Percentiles rank a stretch among this genome's conserved stretches.
Conservation (phyloP, 208 protist species). For the Wallacemonas sp. region DNA sequence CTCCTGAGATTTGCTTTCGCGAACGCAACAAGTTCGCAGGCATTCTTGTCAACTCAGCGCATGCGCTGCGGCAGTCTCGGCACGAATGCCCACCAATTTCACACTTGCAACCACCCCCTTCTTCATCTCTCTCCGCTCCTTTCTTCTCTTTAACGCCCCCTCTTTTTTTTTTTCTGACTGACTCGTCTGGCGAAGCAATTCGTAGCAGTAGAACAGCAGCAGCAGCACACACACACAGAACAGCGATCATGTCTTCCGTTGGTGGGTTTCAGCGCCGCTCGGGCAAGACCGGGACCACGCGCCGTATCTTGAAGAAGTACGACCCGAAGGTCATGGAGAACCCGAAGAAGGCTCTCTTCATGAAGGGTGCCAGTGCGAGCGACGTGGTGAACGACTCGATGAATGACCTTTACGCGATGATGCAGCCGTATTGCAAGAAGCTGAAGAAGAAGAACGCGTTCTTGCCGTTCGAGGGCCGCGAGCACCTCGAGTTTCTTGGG, state of each 20-base stretch:
- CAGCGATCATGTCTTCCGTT: slow-evolving; percentile 40
- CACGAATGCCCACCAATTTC: background rate
- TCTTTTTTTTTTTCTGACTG: background rate
- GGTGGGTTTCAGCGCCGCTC: slow-evolving; percentile 75
- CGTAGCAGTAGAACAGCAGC: background rate
- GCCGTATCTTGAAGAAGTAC: slow-evolving; percentile 79
- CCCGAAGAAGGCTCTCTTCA: slow-evolving; percentile 77
- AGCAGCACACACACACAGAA: background rate
- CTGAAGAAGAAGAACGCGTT: slow-evolving; percentile 87
- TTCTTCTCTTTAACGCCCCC: background rate
- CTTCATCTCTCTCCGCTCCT: background rate
- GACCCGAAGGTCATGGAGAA: slow-evolving; percentile 89
- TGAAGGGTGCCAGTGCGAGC: slow-evolving; percentile 64
- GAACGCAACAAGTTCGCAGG: too few relatives aligned
- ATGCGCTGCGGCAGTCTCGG: too few relatives aligned
- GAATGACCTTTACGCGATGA: slow-evolving; percentile 75
- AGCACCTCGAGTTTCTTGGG: slow-evolving; percentile 88
- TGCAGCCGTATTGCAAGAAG: slow-evolving; percentile 79
- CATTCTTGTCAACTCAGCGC: too few relatives aligned
- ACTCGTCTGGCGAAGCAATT: background rate
- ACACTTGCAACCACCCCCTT: background rate
- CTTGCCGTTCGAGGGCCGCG: slow-evolving; percentile 78
- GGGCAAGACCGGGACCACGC: slow-evolving; percentile 64
- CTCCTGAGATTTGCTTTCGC: too few relatives aligned
- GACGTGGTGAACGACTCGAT: slow-evolving; percentile 72